phyloP scores from a whole-genome alignment of 116 monocot species.

The Trichopus zeylanicus region DNA sequence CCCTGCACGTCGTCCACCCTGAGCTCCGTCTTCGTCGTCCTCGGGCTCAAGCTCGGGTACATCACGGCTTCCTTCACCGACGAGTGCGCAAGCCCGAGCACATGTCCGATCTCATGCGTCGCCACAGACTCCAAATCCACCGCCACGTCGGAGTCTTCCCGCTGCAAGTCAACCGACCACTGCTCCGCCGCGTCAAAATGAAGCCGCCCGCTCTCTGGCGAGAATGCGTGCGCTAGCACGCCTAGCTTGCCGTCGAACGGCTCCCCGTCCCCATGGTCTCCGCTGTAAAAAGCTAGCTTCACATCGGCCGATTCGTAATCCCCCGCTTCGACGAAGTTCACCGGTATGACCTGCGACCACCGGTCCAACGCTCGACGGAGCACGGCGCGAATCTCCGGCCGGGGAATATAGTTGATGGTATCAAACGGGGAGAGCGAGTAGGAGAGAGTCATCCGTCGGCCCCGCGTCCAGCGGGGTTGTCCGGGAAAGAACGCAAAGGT shows the following conservation, averaged over 20 bases:
- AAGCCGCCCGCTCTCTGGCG: constrained; percentile 74
- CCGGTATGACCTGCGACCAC: constrained; percentile 75
- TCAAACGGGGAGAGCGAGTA: constrained; percentile 50
- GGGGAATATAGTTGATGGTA: constrained; percentile 38
- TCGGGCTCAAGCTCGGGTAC: constrained; percentile 76
- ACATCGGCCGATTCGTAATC: constrained; percentile 55
- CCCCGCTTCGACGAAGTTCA: constrained; percentile 35
- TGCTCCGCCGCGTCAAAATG: constrained; percentile 84
- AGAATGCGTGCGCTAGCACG: constrained; percentile 86
- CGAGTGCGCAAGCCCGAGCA: constrained; percentile 78
- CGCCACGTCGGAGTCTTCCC: constrained; percentile 36
- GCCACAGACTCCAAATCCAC: constrained; percentile 87
- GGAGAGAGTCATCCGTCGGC: constrained; percentile 40
- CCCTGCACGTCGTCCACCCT: constrained; percentile 68
- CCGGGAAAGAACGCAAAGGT: constrained; percentile 69
- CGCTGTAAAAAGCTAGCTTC: constrained; percentile 61
- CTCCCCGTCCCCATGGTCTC: constrained; percentile 88
- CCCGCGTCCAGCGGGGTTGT: constrained; percentile 49
- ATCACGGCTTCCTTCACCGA: constrained; percentile 65
- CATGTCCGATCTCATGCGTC: constrained; percentile 97
- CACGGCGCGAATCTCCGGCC: constrained; percentile 18
- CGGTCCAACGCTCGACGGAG: constrained; percentile 61
- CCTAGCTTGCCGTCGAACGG: constrained; percentile 88
- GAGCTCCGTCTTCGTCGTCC: constrained; percentile 58
- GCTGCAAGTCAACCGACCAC: constrained; percentile 75